These are phyloP conservation scores for Globisporangium middletonii DNA, from an alignment of 352 stramenopile species.

Conservation along the genomic window DNA sequence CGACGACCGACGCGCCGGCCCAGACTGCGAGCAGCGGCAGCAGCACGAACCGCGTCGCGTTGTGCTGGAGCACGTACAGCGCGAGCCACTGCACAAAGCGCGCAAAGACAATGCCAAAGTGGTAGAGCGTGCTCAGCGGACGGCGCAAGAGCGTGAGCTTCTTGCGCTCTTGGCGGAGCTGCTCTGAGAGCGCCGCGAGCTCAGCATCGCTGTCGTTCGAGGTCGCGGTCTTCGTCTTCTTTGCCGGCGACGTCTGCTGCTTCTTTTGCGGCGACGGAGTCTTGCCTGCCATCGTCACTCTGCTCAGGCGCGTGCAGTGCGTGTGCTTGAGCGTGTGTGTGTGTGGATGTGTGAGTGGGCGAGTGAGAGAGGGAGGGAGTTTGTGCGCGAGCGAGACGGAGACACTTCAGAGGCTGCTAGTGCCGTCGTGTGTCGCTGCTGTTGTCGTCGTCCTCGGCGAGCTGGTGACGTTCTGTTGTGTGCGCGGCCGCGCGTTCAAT, in stretches of 20 bases:
- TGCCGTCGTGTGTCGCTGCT: background rate
- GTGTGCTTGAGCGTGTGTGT: background rate
- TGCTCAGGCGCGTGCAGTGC: background rate
- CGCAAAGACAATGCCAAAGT: slow-evolving; percentile 74
- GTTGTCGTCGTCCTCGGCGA: background rate
- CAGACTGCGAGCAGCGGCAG: slow-evolving; percentile 67
- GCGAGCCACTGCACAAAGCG: slow-evolving; percentile 72
- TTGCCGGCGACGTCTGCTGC: background rate
- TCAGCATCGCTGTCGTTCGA: background rate
- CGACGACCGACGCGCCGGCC: slow-evolving; percentile 51
- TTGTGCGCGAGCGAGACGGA: too few relatives aligned
- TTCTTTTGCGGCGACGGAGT: background rate
- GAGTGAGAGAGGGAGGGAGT: background rate
- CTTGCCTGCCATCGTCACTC: background rate
- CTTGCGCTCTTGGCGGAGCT: slow-evolving; percentile 71
- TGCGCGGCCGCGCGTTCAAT: background rate
- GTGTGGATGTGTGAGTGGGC: background rate
- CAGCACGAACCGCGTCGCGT: slow-evolving; percentile 70
- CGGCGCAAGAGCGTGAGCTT: slow-evolving; percentile 80
- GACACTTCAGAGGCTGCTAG: background rate
- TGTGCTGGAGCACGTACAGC: slow-evolving; percentile 57
- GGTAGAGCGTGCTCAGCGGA: slow-evolving; percentile 66
- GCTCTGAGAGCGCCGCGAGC: slow-evolving; percentile 30
- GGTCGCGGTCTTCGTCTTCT: slow-evolving; percentile 3
- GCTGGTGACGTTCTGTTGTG: background rate